phyloP scores from a whole-genome alignment of 2,329 filamentous ascomycete species.

The Penicillium olsonii region DNA sequence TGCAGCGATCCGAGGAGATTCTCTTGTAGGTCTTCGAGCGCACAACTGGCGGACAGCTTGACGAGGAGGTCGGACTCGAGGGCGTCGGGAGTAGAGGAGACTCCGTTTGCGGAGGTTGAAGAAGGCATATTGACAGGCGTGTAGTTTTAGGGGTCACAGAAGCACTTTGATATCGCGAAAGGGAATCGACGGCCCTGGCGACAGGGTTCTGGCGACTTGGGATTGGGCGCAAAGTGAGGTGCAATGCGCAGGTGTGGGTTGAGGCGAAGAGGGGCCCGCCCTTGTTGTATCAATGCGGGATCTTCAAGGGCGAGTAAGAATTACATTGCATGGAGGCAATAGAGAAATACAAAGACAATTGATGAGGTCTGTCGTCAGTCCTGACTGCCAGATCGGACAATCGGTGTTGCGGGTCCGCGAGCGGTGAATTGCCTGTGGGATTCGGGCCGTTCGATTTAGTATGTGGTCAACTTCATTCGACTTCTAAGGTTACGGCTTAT shows the following conservation, averaged over 20 bases:
- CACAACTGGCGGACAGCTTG: conserved; percentile 50
- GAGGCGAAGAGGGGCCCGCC: conserved; percentile 10
- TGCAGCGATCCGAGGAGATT: conserved; percentile 58
- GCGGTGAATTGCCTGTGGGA: conserved; percentile 9
- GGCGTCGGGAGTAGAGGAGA: conserved; percentile 40
- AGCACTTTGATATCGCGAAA: neutral
- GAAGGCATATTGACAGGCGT: conserved; percentile 18
- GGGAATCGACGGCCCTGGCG: neutral
- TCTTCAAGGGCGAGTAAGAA: conserved; percentile 7
- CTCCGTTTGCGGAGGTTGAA: conserved; percentile 21
- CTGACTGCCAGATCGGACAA: conserved; percentile 7
- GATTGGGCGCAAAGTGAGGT: neutral
- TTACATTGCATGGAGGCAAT: conserved; percentile 12
- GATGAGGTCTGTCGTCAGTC: conserved; percentile 2
- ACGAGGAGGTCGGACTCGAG: conserved; percentile 42
- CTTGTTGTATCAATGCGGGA: conserved; percentile 8
- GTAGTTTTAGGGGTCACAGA: neutral
- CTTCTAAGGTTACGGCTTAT: no score
- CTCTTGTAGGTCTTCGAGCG: conserved; percentile 58
- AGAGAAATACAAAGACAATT: conserved; percentile 1
- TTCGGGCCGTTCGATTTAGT: neutral
- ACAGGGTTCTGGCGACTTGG: neutral
- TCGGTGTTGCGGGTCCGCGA: conserved; percentile 12
- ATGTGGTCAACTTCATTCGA: neutral
- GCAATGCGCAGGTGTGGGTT: neutral